Percentiles rank a stretch among this genome's conserved stretches.
These are phyloP conservation scores for Aeschynomene evenia DNA, from an alignment of 306 rosid genomes.

Conservation along the genomic window DNA sequence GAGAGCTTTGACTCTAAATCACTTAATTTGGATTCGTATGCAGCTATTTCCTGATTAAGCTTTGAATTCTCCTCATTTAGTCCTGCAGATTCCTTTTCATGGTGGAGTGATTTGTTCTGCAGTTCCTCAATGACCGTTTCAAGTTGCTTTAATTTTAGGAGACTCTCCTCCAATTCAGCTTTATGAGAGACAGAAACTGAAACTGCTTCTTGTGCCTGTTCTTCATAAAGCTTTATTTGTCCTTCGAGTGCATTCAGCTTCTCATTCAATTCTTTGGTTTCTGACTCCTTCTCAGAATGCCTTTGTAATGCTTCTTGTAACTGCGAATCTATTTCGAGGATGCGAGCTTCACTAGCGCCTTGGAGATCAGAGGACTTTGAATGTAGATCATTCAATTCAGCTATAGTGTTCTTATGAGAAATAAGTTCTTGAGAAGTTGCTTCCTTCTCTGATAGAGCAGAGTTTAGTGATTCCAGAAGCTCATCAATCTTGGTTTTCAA, in stretches of 20 bases:
- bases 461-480: slow-evolving; percentile 63
- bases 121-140: slow-evolving; percentile 63
- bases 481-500: slow-evolving; percentile 77
- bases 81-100: slow-evolving; percentile 58
- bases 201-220: slow-evolving; percentile 51
- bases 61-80: slow-evolving; percentile 57
- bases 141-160: slow-evolving; percentile 58
- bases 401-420: slow-evolving; percentile 61
- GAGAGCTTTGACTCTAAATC: slow-evolving; percentile 57
- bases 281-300: slow-evolving; percentile 62
- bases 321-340: slow-evolving; percentile 54
- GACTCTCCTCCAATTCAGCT: slow-evolving; percentile 59
- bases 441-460: slow-evolving; percentile 67
- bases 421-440: slow-evolving; percentile 51
- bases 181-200: slow-evolving; percentile 43
- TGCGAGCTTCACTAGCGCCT: slow-evolving; percentile 44
- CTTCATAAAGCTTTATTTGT: slow-evolving; percentile 53
- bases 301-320: slow-evolving; percentile 59
- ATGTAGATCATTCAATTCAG: slow-evolving; percentile 63
- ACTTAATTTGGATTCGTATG: slow-evolving; percentile 52
- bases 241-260: slow-evolving; percentile 50
- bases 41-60: slow-evolving; percentile 59
- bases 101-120: slow-evolving; percentile 51
- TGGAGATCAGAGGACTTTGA: slow-evolving; percentile 69
- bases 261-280: slow-evolving; percentile 71